phyloP scores from a whole-genome alignment of 305 asterid genomes.

The Solanum hybrid region DNA sequence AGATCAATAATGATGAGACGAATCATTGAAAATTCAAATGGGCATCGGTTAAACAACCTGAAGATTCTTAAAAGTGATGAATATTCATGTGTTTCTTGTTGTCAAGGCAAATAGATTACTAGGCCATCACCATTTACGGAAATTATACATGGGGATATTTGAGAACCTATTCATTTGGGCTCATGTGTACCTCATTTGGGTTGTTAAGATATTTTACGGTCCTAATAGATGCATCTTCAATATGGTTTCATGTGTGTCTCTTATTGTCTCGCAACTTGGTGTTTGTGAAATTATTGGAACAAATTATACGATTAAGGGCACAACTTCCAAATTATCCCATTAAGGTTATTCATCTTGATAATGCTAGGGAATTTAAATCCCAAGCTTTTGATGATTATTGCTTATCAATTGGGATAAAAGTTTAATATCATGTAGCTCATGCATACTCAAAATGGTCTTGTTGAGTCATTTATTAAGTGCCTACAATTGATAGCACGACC shows the following conservation, averaged over 20 bases:
- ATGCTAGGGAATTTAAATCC: background rate
- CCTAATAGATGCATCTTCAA: background rate
- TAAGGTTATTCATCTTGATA: background rate
- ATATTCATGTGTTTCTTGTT: background rate
- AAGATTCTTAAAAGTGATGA: background rate
- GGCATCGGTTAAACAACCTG: background rate
- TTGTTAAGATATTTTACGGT: background rate
- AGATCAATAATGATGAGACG: background rate
- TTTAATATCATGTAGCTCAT: background rate
- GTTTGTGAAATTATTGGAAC: background rate
- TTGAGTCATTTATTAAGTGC: background rate
- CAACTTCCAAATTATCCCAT: background rate
- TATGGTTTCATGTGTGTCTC: background rate
- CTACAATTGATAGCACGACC: background rate
- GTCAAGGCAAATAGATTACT: background rate
- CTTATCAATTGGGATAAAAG: background rate
- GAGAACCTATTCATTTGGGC: background rate
- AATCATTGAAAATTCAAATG: background rate
- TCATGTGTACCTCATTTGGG: too few relatives aligned
- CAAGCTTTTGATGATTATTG: background rate
- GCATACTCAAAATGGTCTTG: background rate
- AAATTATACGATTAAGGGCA: background rate
- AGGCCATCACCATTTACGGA: background rate
- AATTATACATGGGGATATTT: background rate
- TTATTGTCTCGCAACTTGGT: background rate